A percentile compares a stretch with the other conserved stretches of the same genome.
phyloP scores from a whole-genome alignment of 257 asterid species.

The Primulina eburnea region DNA sequence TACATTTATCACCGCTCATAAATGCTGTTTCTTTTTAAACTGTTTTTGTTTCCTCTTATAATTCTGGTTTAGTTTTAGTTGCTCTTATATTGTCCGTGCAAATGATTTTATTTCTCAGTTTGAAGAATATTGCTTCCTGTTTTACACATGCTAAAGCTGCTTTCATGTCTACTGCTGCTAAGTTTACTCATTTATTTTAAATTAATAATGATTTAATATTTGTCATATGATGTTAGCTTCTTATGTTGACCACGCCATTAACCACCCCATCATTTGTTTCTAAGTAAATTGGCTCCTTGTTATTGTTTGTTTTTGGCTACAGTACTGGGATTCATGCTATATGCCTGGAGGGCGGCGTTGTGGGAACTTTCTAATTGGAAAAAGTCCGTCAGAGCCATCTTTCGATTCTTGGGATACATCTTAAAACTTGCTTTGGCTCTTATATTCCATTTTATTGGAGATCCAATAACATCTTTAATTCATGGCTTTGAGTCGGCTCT shows the following conservation, averaged over 20 bases:
- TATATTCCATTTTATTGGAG: conserved; percentile 56
- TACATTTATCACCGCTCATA: no score
- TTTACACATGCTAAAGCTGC: conserved; percentile 7
- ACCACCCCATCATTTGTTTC: no score
- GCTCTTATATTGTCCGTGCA: not conserved
- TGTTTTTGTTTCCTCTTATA: not conserved
- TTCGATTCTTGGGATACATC: conserved; percentile 42
- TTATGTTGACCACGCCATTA: not conserved
- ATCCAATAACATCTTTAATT: conserved; percentile 58
- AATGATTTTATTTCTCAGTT: not conserved
- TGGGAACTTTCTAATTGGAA: conserved; percentile 92
- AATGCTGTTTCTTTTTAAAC: not conserved
- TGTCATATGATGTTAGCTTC: not conserved
- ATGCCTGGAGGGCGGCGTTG: conserved; percentile 80
- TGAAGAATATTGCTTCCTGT: not conserved
- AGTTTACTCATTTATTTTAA: conserved; percentile 4
- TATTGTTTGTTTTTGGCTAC: conserved; percentile 26
- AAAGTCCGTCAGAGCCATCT: conserved; percentile 30
- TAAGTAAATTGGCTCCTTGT: not conserved
- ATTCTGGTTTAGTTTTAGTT: not conserved
- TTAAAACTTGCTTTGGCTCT: conserved; percentile 51
- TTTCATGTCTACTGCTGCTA: not conserved
- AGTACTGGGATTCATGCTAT: conserved; percentile 63
- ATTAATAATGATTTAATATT: not conserved
- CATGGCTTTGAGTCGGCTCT: conserved; percentile 50